These are phyloP conservation scores for Royoungia palumana DNA, from an alignment of 768 basidiomycete species.

Conservation along the genomic window DNA sequence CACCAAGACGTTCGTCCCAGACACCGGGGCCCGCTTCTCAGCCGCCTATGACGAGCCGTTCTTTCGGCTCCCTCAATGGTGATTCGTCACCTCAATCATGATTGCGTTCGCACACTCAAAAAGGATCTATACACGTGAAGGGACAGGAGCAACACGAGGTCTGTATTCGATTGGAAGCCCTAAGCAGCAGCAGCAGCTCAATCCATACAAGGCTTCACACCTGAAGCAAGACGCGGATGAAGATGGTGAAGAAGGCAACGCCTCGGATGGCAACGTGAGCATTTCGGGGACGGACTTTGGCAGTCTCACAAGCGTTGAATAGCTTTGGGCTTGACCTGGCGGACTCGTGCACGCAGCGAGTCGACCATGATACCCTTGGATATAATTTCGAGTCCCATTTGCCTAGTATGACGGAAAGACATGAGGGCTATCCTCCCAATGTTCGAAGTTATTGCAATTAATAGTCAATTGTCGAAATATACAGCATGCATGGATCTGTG, in stretches of 20 bases:
- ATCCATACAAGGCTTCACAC: constrained; percentile 17
- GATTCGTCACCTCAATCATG: constrained; percentile 41
- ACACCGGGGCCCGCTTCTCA: constrained; percentile 30
- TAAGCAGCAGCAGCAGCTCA: constrained; percentile 19
- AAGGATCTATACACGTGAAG: constrained; percentile 31
- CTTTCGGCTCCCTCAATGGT: constrained; percentile 47
- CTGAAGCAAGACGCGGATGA: constrained; percentile 12
- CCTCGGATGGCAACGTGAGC: constrained; percentile 38
- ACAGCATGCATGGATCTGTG: constrained; percentile 1
- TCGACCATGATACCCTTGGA: background rate
- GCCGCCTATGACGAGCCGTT: constrained; percentile 30
- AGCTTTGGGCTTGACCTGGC: constrained; percentile 7
- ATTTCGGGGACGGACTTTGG: constrained; percentile 41
- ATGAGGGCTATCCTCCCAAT: background rate
- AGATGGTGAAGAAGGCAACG: constrained; percentile 27
- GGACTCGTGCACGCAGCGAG: background rate
- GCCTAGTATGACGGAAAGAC: background rate
- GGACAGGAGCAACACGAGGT: constrained; percentile 26
- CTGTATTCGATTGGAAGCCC: constrained; percentile 20
- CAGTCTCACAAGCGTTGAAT: constrained; percentile 54
- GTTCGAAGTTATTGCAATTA: constrained; percentile 4
- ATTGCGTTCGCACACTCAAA: constrained; percentile 37
- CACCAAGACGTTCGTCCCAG: constrained; percentile 25
- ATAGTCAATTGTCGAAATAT: constrained; percentile 7
- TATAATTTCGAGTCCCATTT: background rate